These are phyloP conservation scores for Mediolabrus comicus DNA, from an alignment of 108 stramenopile genomes.

Conservation along the genomic window DNA sequence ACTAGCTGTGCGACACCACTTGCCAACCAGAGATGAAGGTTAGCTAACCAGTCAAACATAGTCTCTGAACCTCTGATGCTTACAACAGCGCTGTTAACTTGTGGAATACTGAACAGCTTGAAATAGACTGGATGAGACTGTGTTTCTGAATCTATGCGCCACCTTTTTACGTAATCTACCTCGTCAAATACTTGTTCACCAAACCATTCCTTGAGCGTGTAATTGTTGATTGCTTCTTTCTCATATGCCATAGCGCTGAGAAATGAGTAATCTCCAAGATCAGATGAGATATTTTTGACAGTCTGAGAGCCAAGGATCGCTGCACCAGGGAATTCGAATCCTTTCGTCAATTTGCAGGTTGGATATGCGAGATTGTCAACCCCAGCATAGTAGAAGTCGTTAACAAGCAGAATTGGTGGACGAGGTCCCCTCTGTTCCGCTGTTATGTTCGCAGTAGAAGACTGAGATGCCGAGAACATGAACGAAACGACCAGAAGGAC, in stretches of 20 bases:
- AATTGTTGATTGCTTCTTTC: conserved; percentile 12
- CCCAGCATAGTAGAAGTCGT: conserved; percentile 48
- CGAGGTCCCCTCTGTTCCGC: conserved; percentile 18
- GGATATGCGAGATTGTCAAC: conserved; percentile 50
- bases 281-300: conserved; percentile 3
- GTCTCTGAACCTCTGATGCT: conserved; percentile 77
- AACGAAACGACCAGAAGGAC: conserved; percentile 51
- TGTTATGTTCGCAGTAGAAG: conserved; percentile 13
- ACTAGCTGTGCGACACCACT: conserved; percentile 64
- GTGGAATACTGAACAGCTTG: conserved; percentile 54
- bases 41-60: conserved; percentile 67
- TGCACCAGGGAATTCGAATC: conserved; percentile 28
- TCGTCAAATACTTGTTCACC: conserved; percentile 53
- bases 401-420: conserved; percentile 31
- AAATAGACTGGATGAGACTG: conserved; percentile 49
- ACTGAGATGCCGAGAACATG: conserved; percentile 18
- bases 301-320: not conserved
- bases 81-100: conserved; percentile 43
- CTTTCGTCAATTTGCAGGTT: conserved; percentile 48
- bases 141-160: conserved; percentile 22
- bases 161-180: conserved; percentile 50
- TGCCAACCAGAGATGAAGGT: conserved; percentile 75
- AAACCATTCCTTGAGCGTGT: conserved; percentile 63
- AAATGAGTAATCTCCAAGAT: conserved; percentile 57
- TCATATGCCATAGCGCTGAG: conserved; percentile 43